phyloP scores from a whole-genome alignment of 2,329 filamentous ascomycete species.

The Cordyceps pruinosa region DNA sequence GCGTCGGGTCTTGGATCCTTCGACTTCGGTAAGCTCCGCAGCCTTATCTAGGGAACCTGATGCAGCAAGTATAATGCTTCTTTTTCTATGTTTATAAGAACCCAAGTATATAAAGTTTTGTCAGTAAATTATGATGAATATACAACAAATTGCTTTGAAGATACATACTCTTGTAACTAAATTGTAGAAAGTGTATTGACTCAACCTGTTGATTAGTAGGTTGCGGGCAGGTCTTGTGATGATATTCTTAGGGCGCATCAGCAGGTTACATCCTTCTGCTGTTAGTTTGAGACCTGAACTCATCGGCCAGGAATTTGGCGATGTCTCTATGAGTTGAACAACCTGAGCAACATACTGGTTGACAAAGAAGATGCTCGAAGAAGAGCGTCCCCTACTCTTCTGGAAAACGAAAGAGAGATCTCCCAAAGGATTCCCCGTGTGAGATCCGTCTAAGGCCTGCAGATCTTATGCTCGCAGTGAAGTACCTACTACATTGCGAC shows the following conservation, averaged over 20 bases:
- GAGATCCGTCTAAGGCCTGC: too few species aligned
- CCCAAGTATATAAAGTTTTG: not conserved
- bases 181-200: too few species aligned
- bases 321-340: too few species aligned
- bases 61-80: not conserved
- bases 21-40: constrained; percentile 14
- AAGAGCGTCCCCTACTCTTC: too few species aligned
- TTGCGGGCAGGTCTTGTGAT: not conserved
- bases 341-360: too few species aligned
- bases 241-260: too few species aligned
- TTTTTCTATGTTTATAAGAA: not conserved
- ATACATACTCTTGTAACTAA: not conserved
- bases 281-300: too few species aligned
- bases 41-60: not conserved
- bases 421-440: too few species aligned
- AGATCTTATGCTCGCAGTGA: not conserved
- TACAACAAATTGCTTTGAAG: not conserved
- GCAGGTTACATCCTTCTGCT: too few species aligned
- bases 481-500: not conserved
- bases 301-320: too few species aligned
- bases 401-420: too few species aligned
- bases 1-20: constrained; percentile 10
- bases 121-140: not conserved
- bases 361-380: too few species aligned
- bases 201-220: not conserved